Percentiles rank a stretch among this genome's conserved stretches.
These are phyloP conservation scores for Penicillium sp. DNA, from an alignment of 2,329 filamentous ascomycete genomes.

Conservation along the genomic window DNA sequence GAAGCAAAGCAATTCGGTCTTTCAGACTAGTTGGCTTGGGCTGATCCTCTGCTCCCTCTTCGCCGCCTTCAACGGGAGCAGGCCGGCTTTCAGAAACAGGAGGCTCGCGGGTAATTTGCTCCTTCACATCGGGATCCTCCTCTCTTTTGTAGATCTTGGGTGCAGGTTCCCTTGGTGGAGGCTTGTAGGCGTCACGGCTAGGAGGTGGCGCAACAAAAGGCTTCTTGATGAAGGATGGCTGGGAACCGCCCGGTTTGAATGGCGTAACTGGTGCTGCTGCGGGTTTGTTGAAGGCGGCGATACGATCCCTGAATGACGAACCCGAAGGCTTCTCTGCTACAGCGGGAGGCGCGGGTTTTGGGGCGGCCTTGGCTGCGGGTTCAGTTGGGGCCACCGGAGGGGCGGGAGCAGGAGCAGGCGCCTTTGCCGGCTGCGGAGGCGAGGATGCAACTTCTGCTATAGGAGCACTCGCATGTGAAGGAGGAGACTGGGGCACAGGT, in stretches of 20 bases:
- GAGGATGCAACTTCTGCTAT: slow-evolving; percentile 21
- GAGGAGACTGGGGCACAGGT: slow-evolving; percentile 18
- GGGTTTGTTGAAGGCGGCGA: slow-evolving; percentile 91
- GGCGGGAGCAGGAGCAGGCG: slow-evolving; percentile 22
- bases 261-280: slow-evolving; percentile 78
- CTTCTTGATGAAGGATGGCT: slow-evolving; percentile 78
- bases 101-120: slow-evolving; percentile 28
- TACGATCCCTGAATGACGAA: slow-evolving; percentile 84
- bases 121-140: slow-evolving; percentile 58
- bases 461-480: slow-evolving; percentile 19
- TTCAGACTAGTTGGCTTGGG: slow-evolving; percentile 90
- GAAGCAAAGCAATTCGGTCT: slow-evolving; percentile 85
- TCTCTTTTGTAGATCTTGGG: slow-evolving; percentile 75
- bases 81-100: slow-evolving; percentile 27
- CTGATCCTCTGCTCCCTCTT: slow-evolving; percentile 59
- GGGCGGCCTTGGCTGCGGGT: slow-evolving; percentile 33
- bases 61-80: slow-evolving; percentile 39
- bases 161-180: slow-evolving; percentile 61
- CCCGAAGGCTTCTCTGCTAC: slow-evolving; percentile 62
- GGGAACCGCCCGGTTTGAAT: slow-evolving; percentile 64
- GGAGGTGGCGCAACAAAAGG: slow-evolving; percentile 92
- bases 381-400: slow-evolving; percentile 23
- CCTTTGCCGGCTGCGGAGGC: slow-evolving; percentile 21
- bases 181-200: slow-evolving; percentile 81
- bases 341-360: slow-evolving; percentile 56